phyloP scores from a whole-genome alignment of 331 rosid species.

The Acacia concinna region DNA sequence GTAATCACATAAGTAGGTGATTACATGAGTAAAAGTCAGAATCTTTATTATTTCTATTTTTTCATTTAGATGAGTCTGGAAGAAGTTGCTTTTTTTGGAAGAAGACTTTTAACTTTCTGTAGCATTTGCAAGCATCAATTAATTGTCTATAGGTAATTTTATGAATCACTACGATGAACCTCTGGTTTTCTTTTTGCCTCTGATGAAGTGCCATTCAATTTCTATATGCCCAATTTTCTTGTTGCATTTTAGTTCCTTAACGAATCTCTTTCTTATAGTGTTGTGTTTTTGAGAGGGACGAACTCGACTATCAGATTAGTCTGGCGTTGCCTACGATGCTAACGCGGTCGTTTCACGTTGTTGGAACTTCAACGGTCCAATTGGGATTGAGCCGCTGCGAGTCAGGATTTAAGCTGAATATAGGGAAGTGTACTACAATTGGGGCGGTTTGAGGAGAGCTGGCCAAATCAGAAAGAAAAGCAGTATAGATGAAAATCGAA shows the following conservation, averaged over 20 bases:
- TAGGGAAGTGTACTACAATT: not conserved
- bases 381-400: not conserved
- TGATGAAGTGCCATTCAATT: not conserved
- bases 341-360: not conserved
- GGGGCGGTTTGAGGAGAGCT: not conserved
- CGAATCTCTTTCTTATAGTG: not conserved
- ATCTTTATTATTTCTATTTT: not conserved
- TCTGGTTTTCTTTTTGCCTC: not conserved
- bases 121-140: not conserved
- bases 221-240: not conserved
- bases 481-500: not conserved
- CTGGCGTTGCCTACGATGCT: not conserved
- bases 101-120: not conserved
- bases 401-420: not conserved
- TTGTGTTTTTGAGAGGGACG: not conserved
- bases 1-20: conserved; percentile 18
- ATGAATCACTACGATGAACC: not conserved
- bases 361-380: not conserved
- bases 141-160: not conserved
- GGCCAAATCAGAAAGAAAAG: not conserved
- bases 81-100: not conserved
- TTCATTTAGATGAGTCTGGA: not conserved
- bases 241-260: not conserved
- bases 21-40: not conserved
- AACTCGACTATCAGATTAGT: not conserved